phyloP scores from a whole-genome alignment of 805 yeast species.

The Monosporozyma servazzii region DNA sequence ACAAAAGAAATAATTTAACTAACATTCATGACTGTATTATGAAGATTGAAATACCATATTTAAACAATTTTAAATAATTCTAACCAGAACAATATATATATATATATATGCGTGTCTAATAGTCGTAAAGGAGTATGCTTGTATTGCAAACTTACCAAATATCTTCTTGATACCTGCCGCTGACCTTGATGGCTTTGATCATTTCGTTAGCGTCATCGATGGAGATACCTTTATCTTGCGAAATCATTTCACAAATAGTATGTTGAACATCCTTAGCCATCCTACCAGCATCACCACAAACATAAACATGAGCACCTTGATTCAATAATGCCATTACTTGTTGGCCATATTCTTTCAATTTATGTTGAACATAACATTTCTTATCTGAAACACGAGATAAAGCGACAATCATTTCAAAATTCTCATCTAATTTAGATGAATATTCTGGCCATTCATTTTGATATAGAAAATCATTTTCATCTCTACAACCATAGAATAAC shows the following conservation, averaged over 20 bases:
- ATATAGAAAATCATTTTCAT: conserved; percentile 76
- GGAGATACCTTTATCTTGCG: conserved; percentile 52
- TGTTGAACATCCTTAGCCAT: conserved; percentile 93
- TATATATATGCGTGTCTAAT: not conserved
- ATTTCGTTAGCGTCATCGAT: conserved; percentile 65
- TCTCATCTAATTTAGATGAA: conserved; percentile 45
- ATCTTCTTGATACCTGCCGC: conserved; percentile 92
- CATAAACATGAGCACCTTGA: conserved; percentile 82
- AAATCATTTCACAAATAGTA: conserved; percentile 54
- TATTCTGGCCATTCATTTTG: conserved; percentile 84
- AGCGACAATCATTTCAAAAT: conserved; percentile 70
- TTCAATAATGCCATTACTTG: conserved; percentile 38
- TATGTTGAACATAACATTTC: conserved; percentile 78
- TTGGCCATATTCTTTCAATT: conserved; percentile 43
- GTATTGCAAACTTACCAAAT: conserved; percentile 57
- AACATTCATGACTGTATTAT: not conserved
- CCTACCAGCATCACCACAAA: conserved; percentile 92
- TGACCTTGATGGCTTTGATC: conserved; percentile 68
- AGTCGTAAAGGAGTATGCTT: not conserved
- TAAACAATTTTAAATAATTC: not conserved
- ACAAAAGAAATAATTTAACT: conserved; percentile 9
- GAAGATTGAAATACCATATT: not conserved
- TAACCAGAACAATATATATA: not conserved
- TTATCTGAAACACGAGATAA: conserved; percentile 64
- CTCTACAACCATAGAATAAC: conserved; percentile 84